Conservation (phyloP, 208 protist species). For the Blastocrithidia nonstop region DNA sequence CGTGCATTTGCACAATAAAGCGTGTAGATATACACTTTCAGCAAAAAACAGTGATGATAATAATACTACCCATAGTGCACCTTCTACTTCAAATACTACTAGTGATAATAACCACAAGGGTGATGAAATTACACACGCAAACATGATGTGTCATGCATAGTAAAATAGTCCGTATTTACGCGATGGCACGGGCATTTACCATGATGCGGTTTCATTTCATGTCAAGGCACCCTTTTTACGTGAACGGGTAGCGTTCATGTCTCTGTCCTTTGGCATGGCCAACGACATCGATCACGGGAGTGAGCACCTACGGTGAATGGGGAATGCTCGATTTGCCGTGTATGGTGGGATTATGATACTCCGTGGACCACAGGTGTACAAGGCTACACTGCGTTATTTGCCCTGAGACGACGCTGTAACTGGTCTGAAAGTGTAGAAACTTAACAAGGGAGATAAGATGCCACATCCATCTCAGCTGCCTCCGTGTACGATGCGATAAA, state of each 20-base stretch:
- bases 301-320: slow-evolving; percentile 77
- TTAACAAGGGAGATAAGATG: slow-evolving; percentile 19
- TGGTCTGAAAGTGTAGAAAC: slow-evolving; percentile 42
- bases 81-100: too few relatives aligned
- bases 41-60: background rate
- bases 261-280: slow-evolving; percentile 58
- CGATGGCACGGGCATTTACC: slow-evolving; percentile 26
- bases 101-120: background rate
- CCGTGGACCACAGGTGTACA: slow-evolving; percentile 32
- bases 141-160: too few relatives aligned
- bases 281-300: slow-evolving; percentile 78
- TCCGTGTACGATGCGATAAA: slow-evolving; percentile 34
- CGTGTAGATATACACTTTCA: background rate
- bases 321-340: slow-evolving; percentile 59
- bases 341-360: slow-evolving; percentile 53
- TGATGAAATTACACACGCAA: background rate
- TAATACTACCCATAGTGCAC: background rate
- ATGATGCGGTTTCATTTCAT: slow-evolving; percentile 16
- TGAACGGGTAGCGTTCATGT: slow-evolving; percentile 71
- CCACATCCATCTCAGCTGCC: slow-evolving; percentile 20
- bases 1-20: too few relatives aligned
- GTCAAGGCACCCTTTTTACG: slow-evolving; percentile 20
- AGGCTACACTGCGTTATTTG: slow-evolving; percentile 45
- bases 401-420: slow-evolving; percentile 25
- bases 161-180: slow-evolving; percentile 36